phyloP scores from a whole-genome alignment of 805 yeast genomes.

The Wickerhamiella qilinensis region DNA sequence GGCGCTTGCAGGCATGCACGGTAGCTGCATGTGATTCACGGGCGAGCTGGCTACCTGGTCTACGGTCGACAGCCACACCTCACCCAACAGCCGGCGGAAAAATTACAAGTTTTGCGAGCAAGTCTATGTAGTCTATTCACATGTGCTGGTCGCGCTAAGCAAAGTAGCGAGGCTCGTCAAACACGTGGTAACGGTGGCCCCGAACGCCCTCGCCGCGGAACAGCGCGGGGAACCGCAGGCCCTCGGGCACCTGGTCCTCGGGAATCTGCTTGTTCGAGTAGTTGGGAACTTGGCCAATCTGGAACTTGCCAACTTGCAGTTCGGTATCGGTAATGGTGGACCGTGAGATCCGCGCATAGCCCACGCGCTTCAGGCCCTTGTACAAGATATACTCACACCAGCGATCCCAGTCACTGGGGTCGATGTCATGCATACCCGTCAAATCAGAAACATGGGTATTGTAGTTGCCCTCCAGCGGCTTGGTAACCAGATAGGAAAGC shows the following conservation, averaged over 20 bases:
- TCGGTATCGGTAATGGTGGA: conserved; percentile 95
- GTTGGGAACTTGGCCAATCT: conserved; percentile 30
- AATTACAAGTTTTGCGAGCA: too few relatives aligned
- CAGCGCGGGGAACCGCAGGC: conserved; percentile 56
- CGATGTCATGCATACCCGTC: conserved; percentile 86
- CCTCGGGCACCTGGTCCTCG: conserved; percentile 41
- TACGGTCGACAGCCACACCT: not conserved
- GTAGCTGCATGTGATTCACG: too few relatives aligned
- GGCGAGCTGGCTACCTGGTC: too few relatives aligned
- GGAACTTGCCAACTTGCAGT: conserved; percentile 86
- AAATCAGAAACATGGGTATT: conserved; percentile 73
- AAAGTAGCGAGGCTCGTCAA: conserved; percentile 79
- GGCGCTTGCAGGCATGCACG: too few relatives aligned
- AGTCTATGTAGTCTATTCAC: too few relatives aligned
- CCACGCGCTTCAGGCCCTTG: conserved; percentile 71
- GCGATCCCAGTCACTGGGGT: conserved; percentile 72
- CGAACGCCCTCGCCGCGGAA: conserved; percentile 86
- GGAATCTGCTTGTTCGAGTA: conserved; percentile 42
- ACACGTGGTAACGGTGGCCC: conserved; percentile 87
- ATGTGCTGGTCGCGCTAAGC: too few relatives aligned
- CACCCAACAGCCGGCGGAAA: too few relatives aligned
- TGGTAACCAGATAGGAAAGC: conserved; percentile 79
- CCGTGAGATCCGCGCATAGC: conserved; percentile 86
- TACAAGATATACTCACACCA: conserved; percentile 96
- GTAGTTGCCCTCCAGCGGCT: conserved; percentile 79